Percentiles rank a stretch among this genome's conserved stretches.
phyloP scores from a whole-genome alignment of 2,329 filamentous ascomycete species.

The Fusarium equiseti region DNA sequence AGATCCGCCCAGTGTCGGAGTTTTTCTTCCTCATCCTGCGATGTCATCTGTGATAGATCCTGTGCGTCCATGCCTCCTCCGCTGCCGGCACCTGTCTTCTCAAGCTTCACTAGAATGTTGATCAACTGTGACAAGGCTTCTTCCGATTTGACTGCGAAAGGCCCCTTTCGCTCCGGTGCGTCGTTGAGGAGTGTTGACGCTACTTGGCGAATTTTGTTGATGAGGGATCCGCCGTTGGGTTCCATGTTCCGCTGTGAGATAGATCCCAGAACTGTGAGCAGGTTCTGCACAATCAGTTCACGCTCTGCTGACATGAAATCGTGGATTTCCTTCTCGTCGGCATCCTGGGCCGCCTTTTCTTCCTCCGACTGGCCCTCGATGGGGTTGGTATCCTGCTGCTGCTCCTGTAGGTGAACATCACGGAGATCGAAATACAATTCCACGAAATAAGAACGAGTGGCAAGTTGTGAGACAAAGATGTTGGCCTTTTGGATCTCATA shows the following conservation, averaged over 20 bases:
- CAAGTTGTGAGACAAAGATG: constrained; percentile 84
- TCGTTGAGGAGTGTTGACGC: constrained; percentile 81
- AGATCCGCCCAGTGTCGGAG: constrained; percentile 82
- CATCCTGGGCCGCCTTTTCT: constrained; percentile 54
- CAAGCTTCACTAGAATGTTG: constrained; percentile 79
- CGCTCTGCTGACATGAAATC: constrained; percentile 79
- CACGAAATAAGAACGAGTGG: constrained; percentile 85
- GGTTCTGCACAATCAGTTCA: constrained; percentile 83
- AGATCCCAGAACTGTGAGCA: constrained; percentile 78
- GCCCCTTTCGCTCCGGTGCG: constrained; percentile 63
- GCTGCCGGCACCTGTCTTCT: constrained; percentile 66
- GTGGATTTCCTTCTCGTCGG: constrained; percentile 64
- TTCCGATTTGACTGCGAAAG: constrained; percentile 69
- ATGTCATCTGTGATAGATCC: constrained; percentile 57
- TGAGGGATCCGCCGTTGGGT: constrained; percentile 72
- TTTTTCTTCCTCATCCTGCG: constrained; percentile 79
- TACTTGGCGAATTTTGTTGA: constrained; percentile 86
- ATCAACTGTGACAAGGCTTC: constrained; percentile 79
- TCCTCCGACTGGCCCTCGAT: constrained; percentile 54
- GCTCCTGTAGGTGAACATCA: constrained; percentile 70
- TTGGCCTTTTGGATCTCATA: constrained; percentile 94
- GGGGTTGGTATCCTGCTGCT: constrained; percentile 53
- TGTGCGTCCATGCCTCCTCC: constrained; percentile 49
- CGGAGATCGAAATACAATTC: constrained; percentile 86
- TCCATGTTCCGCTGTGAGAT: constrained; percentile 90